A percentile compares a stretch with the other conserved stretches of the same genome.
These are phyloP conservation scores for Suillus weaverae DNA, from an alignment of 768 basidiomycete species.

Conservation along the genomic window DNA sequence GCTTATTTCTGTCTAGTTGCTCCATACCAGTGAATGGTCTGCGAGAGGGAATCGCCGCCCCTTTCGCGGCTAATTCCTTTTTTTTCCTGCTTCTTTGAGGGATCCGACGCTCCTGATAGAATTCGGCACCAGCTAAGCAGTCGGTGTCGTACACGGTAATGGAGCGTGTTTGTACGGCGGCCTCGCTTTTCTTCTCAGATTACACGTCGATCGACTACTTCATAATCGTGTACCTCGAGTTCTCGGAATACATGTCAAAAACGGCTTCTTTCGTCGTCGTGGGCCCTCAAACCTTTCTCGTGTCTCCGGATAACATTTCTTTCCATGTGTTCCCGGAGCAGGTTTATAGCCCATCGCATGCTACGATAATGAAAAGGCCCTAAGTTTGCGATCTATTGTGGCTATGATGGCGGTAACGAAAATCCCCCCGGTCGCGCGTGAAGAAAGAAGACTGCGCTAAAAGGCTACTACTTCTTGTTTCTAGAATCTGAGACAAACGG, in stretches of 20 bases:
- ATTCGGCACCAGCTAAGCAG: neutral
- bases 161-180: conserved; percentile 5
- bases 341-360: neutral
- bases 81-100: neutral
- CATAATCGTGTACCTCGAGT: neutral
- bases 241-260: conserved; percentile 2
- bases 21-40: neutral
- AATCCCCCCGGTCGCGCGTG: neutral
- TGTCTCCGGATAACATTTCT: neutral
- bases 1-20: neutral
- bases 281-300: neutral
- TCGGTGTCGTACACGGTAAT: neutral
- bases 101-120: neutral
- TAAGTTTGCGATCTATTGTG: neutral
- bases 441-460: neutral
- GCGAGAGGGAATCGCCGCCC: neutral
- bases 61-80: neutral
- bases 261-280: neutral
- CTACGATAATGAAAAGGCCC: neutral
- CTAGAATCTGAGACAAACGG: neutral
- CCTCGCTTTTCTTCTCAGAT: conserved; percentile 9
- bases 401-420: neutral
- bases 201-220: conserved; percentile 3
- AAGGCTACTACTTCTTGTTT: neutral
- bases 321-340: neutral